Evolutionary conservation across 179 eudicot species (phyloP).

Genomic region (Amaranthus tricolor): DNA sequence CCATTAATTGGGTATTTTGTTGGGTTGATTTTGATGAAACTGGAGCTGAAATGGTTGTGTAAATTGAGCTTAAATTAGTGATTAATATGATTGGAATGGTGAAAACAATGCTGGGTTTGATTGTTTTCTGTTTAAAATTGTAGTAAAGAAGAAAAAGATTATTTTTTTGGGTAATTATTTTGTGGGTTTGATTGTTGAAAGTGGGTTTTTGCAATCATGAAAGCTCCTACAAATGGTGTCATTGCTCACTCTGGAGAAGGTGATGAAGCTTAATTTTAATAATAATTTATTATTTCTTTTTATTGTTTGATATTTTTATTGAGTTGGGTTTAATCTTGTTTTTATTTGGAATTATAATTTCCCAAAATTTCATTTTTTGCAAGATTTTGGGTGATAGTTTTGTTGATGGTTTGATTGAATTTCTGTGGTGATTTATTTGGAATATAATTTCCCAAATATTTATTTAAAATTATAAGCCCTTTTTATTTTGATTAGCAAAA

Average conservation of each 20-base stretch:
- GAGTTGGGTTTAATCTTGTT: not conserved
- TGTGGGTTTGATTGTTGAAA: not conserved
- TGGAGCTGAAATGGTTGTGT: too few species aligned
- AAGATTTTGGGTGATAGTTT: not conserved
- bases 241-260: constrained; percentile 65
- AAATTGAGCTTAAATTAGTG: too few species aligned
- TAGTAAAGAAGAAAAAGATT: not conserved
- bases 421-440: not conserved
- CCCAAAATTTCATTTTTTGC: not conserved
- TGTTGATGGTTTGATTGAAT: not conserved
- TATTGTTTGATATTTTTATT: not conserved
- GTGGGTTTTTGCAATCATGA: constrained; percentile 34
- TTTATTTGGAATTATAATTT: not conserved
- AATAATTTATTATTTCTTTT: not conserved
- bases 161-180: constrained; percentile 8
- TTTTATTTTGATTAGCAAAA: not conserved
- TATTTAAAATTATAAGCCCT: not conserved
- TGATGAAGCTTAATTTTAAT: constrained; percentile 3
- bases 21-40: too few species aligned
- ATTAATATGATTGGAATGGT: not conserved
- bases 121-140: not conserved
- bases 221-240: constrained; percentile 67
- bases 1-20: too few species aligned
- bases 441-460: not conserved
- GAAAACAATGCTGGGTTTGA: constrained; percentile 11